These are phyloP conservation scores for Asclepias syriaca DNA, from an alignment of 257 asterid genomes.

Conservation along the genomic window DNA sequence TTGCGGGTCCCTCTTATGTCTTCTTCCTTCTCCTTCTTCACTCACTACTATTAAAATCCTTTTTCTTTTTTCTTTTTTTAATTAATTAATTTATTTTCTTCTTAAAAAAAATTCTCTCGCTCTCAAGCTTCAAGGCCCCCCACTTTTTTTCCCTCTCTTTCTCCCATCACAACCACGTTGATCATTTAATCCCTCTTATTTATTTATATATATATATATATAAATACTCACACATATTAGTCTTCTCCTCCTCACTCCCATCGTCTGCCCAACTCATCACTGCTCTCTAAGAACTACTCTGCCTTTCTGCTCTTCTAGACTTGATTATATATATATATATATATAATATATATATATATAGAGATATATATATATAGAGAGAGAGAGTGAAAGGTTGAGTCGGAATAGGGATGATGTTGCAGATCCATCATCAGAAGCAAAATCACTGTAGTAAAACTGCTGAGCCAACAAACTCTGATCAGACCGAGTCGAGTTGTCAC, in stretches of 20 bases:
- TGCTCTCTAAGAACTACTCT: background rate
- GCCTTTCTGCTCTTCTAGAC: no score
- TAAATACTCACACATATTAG: background rate
- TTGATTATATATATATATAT: background rate
- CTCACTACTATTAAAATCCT: background rate
- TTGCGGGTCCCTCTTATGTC: constrained; percentile 4
- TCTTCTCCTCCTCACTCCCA: no score
- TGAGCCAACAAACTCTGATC: background rate
- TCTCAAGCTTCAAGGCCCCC: background rate
- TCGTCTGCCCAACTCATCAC: background rate
- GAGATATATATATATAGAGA: no score
- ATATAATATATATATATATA: background rate
- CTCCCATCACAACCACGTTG: constrained; percentile 1
- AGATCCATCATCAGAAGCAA: background rate
- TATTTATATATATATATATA: background rate
- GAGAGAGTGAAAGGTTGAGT: background rate
- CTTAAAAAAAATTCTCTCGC: background rate
- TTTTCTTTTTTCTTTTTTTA: background rate
- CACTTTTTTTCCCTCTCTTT: background rate
- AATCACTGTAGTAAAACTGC: background rate
- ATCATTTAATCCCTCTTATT: background rate
- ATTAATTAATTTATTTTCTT: no score
- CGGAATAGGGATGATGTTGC: background rate
- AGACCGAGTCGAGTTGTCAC: background rate
- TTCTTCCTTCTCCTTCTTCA: background rate